Evolutionary conservation across 2,329 filamentous ascomycete genomes (phyloP).

Genomic region (Colletotrichum graminicola): DNA sequence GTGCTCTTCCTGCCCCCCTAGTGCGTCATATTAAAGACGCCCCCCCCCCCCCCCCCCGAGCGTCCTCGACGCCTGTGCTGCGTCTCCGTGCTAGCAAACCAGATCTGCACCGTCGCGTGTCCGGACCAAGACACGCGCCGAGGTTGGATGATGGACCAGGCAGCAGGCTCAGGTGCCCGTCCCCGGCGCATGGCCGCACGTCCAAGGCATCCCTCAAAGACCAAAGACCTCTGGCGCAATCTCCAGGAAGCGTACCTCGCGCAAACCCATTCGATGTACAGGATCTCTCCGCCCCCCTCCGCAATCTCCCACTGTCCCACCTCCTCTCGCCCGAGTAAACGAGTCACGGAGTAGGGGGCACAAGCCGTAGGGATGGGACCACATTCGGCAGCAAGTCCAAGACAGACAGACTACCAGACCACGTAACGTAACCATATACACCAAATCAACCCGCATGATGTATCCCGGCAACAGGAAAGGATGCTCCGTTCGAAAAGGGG

Average conservation of each 20-base stretch:
- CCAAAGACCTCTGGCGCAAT: neutral
- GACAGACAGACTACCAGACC: too few species aligned
- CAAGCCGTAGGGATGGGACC: neutral
- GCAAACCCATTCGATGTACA: neutral
- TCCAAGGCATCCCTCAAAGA: neutral
- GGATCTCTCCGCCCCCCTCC: neutral
- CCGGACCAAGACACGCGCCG: neutral
- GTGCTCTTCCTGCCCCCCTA: neutral
- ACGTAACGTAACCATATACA: neutral
- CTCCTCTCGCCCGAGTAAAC: neutral
- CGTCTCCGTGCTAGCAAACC: neutral
- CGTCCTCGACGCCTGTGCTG: neutral
- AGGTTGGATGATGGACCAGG: neutral
- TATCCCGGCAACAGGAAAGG: neutral
- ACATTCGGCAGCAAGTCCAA: neutral
- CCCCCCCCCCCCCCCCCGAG: neutral
- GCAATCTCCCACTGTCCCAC: neutral
- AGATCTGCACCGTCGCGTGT: neutral
- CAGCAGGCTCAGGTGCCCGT: neutral
- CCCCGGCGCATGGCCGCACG: neutral
- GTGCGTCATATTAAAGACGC: neutral
- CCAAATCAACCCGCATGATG: neutral
- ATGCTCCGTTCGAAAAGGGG: neutral
- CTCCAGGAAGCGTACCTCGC: neutral
- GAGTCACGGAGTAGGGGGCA: neutral